Conservation (phyloP, 805 yeast genomes). For the Spathaspora passalidarum region DNA sequence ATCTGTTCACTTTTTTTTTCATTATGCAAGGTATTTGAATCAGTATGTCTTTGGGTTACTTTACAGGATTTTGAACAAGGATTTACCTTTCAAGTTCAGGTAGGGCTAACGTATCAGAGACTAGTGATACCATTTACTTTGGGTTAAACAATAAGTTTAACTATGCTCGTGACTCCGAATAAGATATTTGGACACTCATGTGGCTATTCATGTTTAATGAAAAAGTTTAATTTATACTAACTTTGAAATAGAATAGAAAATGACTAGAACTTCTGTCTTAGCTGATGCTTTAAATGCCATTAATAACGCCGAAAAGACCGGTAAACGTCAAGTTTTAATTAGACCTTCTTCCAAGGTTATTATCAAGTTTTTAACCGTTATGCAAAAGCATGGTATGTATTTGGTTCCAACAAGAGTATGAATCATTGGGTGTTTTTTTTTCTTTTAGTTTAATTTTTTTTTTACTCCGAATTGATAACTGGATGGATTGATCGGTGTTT, state of each 20-base stretch:
- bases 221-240: slow-evolving; percentile 6
- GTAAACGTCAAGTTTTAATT: slow-evolving; percentile 97
- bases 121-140: slow-evolving; percentile 22
- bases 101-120: slow-evolving; percentile 15
- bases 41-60: slow-evolving; percentile 1
- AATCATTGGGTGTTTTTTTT: not conserved
- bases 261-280: slow-evolving; percentile 98
- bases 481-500: slow-evolving; percentile 88
- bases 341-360: slow-evolving; percentile 99
- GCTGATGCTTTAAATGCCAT: slow-evolving; percentile 98
- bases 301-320: slow-evolving; percentile 99
- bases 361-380: slow-evolving; percentile 92
- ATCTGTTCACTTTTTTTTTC: not conserved
- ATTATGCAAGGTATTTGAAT: slow-evolving; percentile 1
- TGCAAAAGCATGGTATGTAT: slow-evolving; percentile 78
- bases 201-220: slow-evolving; percentile 17
- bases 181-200: slow-evolving; percentile 36
- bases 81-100: slow-evolving; percentile 2
- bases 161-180: slow-evolving; percentile 31
- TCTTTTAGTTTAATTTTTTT: not conserved
- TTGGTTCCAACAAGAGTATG: not conserved
- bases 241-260: slow-evolving; percentile 28
- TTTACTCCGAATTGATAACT: slow-evolving; percentile 90
- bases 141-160: not conserved
- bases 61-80: slow-evolving; percentile 1